These are phyloP conservation scores for Parathielavia appendiculata DNA, from an alignment of 495 filamentous ascomycete genomes.

Conservation along the genomic window DNA sequence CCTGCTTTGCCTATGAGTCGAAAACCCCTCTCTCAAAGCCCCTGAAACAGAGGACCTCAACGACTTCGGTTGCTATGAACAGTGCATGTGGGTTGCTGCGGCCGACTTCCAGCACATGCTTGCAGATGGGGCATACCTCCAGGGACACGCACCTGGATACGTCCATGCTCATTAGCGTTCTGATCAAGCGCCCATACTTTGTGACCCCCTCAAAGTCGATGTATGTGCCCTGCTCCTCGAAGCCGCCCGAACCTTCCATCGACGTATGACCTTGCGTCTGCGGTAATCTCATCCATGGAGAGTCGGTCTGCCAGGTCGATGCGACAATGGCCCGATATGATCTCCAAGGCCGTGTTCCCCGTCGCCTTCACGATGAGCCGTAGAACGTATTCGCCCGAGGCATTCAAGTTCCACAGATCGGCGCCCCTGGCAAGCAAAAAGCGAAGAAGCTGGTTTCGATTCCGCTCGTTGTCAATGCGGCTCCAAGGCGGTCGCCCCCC, in stretches of 20 bases:
- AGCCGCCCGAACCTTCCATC: not conserved
- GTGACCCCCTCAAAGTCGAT: too few relatives aligned
- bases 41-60: not conserved
- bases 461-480: not conserved
- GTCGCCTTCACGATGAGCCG: not conserved
- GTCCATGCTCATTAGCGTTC: not conserved
- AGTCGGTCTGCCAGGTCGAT: not conserved
- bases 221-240: not conserved
- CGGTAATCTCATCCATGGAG: not conserved
- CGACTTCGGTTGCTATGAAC: not conserved
- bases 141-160: not conserved
- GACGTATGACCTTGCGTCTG: too few relatives aligned
- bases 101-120: not conserved
- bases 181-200: not conserved
- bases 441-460: not conserved
- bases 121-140: not conserved
- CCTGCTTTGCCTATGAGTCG: not conserved
- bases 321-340: not conserved
- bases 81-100: too few relatives aligned
- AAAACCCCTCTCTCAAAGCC: not conserved
- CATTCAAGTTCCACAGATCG: not conserved
- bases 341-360: not conserved
- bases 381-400: not conserved
- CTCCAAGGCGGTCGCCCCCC: not conserved
- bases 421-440: slow-evolving; percentile 3